These are phyloP conservation scores for Ophiocordyceps camponoti-floridani DNA, from an alignment of 2,329 filamentous ascomycete genomes.

Conservation along the genomic window DNA sequence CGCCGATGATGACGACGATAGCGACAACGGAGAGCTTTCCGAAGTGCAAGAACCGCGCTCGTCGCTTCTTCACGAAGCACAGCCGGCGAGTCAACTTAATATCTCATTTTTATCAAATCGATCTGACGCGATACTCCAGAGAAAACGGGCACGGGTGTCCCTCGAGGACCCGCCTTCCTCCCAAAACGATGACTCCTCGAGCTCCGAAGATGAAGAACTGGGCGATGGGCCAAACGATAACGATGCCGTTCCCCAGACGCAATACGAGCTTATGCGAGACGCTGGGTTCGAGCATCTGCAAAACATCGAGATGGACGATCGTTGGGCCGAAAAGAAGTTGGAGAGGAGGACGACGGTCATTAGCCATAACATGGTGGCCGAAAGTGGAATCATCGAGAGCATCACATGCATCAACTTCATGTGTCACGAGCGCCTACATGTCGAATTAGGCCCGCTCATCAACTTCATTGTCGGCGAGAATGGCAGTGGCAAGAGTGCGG, in stretches of 20 bases:
- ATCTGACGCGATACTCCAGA: conserved; percentile 3
- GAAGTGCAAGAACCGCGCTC: conserved; percentile 23
- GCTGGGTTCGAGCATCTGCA: conserved; percentile 38
- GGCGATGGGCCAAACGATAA: conserved; percentile 7
- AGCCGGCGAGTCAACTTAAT: conserved; percentile 1
- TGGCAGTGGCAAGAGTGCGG: conserved; percentile 91
- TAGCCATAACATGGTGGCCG: conserved; percentile 55
- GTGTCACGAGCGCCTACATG: conserved; percentile 72
- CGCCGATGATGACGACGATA: neutral
- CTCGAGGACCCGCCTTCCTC: neutral
- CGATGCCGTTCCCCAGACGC: conserved; percentile 29
- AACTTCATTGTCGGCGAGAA: conserved; percentile 98
- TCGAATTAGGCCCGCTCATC: conserved; percentile 80
- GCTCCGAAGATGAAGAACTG: conserved; percentile 14
- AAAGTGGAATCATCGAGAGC: conserved; percentile 74
- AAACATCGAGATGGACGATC: conserved; percentile 39
- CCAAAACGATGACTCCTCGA: conserved; percentile 7
- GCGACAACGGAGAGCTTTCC: conserved; percentile 10
- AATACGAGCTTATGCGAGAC: conserved; percentile 45
- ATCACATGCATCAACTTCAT: conserved; percentile 89
- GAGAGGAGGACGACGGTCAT: conserved; percentile 27
- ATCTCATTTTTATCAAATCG: neutral
- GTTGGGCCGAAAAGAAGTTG: conserved; percentile 46
- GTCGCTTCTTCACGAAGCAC: conserved; percentile 15
- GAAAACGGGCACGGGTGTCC: neutral